These are phyloP conservation scores for Parachaetomium inaequale DNA, from an alignment of 495 filamentous ascomycete species.

Conservation along the genomic window DNA sequence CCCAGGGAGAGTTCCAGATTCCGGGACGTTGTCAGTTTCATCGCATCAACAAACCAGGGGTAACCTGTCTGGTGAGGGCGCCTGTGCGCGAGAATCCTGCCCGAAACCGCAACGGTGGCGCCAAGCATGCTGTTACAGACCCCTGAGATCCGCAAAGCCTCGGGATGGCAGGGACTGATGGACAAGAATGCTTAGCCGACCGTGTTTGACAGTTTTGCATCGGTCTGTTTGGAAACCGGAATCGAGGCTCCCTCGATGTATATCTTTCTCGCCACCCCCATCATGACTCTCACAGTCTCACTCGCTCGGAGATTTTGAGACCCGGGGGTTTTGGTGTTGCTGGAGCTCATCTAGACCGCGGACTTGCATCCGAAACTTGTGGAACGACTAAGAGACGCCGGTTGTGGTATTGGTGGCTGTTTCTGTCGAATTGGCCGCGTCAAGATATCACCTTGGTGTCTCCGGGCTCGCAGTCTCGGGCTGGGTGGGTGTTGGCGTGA, in stretches of 20 bases:
- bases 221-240: conserved; percentile 12
- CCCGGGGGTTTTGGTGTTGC: not conserved
- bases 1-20: not conserved
- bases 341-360: no score
- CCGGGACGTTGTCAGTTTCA: conserved; percentile 15
- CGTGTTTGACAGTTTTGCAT: not conserved
- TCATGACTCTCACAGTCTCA: no score
- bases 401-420: no score
- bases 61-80: not conserved
- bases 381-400: no score
- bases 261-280: conserved; percentile 10
- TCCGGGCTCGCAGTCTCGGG: no score
- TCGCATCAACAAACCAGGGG: not conserved
- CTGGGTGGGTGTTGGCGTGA: no score
- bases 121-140: not conserved
- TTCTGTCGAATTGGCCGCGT: no score
- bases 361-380: no score
- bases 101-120: conserved; percentile 10
- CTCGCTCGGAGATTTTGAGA: not conserved
- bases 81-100: not conserved
- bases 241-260: not conserved
- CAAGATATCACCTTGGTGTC: no score
- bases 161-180: not conserved
- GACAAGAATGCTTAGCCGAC: not conserved
- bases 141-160: conserved; percentile 4